Evolutionary conservation across 2,329 filamentous ascomycete species (phyloP), one percentile per base, ranked within the genome.

Genomic region (Aspergillus thermomutatus): DNA sequence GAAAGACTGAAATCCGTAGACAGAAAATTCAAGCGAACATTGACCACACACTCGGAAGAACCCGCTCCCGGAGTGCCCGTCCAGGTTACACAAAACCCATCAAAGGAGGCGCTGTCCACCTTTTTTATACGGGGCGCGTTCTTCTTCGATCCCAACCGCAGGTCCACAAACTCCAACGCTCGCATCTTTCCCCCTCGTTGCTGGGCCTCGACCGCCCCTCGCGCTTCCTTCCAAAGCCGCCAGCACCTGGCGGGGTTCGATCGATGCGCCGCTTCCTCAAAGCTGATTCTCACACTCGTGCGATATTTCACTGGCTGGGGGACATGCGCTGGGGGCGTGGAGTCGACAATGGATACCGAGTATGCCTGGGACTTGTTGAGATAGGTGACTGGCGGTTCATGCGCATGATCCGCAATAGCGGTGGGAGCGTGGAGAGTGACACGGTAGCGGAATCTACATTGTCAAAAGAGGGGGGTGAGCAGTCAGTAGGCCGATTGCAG

Each of bases 351-450:
- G 2, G 89, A 89, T 21, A 97, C 79, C 0, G 89, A 89, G 71
- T 97, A 97, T 9, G 91, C 89, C 70, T 96, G 92, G n/a, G 92
- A 91, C 74, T 96, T 97, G 78, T 97, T 97, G 14, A 97, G 82
- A 69, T 97, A 97, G 0, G 92, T 96, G n/a, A 97, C 84, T 0
- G 92, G 92, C 23, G 96, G 94, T 71, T 96, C 92, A 58, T 95
- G 89, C 1, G 86, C 77, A 60, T 91, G 86, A 72, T 89, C 93
- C 49, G 63, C 88, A 92, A 97, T 97, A 10, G 93, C 92, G 0
- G 93, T 97, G 3, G 92, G 91, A 1, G 92, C 92, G 72, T 94
- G 94, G 40, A 97, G 77, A 0, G 90, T 94, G 46, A 90, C 88
- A 69, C 92, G 89, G 69, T 90, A 97, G 40, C 92, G 85, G 21